Base-by-base conservation (phyloP, 768 basidiomycete species). In the Calocybe indica region DNA sequence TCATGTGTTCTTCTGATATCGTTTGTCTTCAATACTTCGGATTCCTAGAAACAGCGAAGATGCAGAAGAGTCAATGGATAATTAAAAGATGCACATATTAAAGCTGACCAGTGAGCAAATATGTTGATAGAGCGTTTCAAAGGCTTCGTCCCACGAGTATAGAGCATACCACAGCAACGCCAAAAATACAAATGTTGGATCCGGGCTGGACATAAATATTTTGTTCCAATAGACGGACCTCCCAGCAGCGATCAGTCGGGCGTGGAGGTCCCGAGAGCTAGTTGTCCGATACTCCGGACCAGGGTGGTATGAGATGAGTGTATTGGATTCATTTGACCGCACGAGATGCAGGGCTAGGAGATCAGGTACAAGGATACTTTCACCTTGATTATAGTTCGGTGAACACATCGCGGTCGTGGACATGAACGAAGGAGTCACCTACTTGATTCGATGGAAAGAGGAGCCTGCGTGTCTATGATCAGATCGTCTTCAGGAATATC, bases 61-160 rank as follows among this genome's bases (percentile, higher is more conserved):
- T 12, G 30, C 22, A 22, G 29, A 44, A 15, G 11, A 6, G 58
- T 12, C 5, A 39, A 13, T 22, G 2, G 22, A 22, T 22, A 22
- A 22, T n/a, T 41, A 12, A 41, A 41, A 43, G 31, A 33, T 32
- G 6, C 15, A 30, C 13, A 53, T 55, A 11, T 13, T 36, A 34
- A 33, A 32, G 54, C 70, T 37, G 49, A 72, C 75, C 48, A 83
- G 61, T 47, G 51, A 66, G 48, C 70, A 74, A 15, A 82, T 70
- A 53, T 82, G 76, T 7, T 55, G 52, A 47, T 79, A 80, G 33
- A 82, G 54, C 10, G 63, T 60, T 53, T 80, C 79, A 22, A 81
- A 64, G 0, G 77, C 62, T 57, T 83, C 78, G 42, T 82, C 81
- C 70, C 81, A 82, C 0, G 79, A 72, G 55, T 82, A 82, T 28